Evolutionary conservation across 306 rosid genomes (phyloP).

Genomic region (Cicer pinnatifidum): DNA sequence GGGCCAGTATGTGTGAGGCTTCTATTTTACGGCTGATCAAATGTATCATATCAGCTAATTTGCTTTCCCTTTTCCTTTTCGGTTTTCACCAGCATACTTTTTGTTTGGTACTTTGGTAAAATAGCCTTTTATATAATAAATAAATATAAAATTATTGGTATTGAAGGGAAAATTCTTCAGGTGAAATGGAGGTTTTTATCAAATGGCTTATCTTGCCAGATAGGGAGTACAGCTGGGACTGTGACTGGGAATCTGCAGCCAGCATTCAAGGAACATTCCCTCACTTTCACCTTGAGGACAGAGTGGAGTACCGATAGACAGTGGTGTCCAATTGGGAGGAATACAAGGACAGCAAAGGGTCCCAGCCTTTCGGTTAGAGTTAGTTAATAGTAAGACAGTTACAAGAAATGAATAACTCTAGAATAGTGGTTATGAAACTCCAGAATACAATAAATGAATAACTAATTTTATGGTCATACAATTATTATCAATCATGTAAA

Average conservation of each 20-base stretch:
- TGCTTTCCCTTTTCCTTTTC: no score
- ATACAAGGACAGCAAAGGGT: conserved; percentile 1
- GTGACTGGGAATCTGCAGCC: not conserved
- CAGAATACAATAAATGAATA: not conserved
- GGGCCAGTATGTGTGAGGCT: no score
- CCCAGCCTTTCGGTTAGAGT: not conserved
- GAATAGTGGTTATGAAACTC: not conserved
- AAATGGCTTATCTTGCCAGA: not conserved
- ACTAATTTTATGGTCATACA: not conserved
- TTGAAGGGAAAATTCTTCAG: not conserved
- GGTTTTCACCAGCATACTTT: no score
- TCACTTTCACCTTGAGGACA: no score
- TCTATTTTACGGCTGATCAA: no score
- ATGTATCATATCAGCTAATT: no score
- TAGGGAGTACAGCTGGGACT: not conserved
- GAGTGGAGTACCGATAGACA: no score
- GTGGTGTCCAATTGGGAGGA: not conserved
- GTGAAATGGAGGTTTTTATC: not conserved
- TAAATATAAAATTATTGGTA: no score
- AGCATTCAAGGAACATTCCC: not conserved
- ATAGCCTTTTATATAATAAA: no score
- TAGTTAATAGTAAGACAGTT: not conserved
- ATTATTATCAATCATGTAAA: conserved; percentile 10
- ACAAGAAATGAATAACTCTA: not conserved
- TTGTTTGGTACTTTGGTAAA: no score